Evolutionary conservation across 169 alveolate genomes (phyloP).

Genomic region (Plasmodium reichenowi): DNA sequence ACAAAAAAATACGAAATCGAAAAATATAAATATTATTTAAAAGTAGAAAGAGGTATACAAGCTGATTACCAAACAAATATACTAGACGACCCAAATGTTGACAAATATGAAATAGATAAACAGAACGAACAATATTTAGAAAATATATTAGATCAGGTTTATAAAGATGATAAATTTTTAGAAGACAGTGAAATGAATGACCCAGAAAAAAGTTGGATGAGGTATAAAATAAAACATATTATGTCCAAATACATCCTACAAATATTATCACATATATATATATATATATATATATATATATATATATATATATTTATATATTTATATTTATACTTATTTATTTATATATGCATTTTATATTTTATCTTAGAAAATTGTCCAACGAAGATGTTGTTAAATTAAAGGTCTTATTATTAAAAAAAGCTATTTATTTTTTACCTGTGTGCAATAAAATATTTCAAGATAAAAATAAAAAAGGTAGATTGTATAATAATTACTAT

Average conservation of each 20-base stretch:
- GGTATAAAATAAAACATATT: conserved; percentile 13
- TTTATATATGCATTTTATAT: not conserved
- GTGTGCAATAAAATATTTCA: conserved; percentile 72
- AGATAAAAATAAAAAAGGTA: conserved; percentile 58
- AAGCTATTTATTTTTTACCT: conserved; percentile 64
- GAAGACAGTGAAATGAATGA: conserved; percentile 29
- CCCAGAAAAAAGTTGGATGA: conserved; percentile 46
- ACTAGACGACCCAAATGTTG: conserved; percentile 33
- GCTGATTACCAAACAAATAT: conserved; percentile 47
- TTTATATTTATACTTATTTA: not conserved
- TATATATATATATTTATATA: not conserved
- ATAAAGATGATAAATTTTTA: conserved; percentile 26
- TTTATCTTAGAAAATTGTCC: conserved; percentile 28
- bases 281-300: conserved; percentile 3
- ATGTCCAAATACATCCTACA: not conserved
- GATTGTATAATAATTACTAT: conserved; percentile 59
- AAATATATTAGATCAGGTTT: conserved; percentile 47
- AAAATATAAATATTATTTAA: conserved; percentile 51
- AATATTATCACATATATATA: not conserved
- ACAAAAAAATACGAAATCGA: conserved; percentile 67
- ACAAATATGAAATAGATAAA: conserved; percentile 30
- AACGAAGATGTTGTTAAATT: conserved; percentile 52
- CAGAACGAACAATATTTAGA: conserved; percentile 47
- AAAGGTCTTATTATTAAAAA: conserved; percentile 52
- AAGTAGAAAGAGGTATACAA: conserved; percentile 37